Evolutionary conservation across 2,329 filamentous ascomycete species (phyloP).

Genomic region (Exophiala aquamarina): DNA sequence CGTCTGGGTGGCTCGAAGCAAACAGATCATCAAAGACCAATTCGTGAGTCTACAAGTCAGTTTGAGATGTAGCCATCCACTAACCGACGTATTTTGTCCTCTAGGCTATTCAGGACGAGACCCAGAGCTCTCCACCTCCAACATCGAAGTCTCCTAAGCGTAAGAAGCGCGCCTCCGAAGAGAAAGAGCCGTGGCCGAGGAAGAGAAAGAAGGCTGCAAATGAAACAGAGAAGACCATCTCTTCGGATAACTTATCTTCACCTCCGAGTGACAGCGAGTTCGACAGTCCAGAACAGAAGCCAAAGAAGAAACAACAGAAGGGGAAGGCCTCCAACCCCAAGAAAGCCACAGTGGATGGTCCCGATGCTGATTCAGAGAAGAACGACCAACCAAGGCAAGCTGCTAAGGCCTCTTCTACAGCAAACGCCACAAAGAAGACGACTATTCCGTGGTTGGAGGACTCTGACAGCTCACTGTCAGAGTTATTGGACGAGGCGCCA

Average conservation of each 20-base stretch:
- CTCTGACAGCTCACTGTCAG: constrained; percentile 68
- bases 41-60: constrained; percentile 37
- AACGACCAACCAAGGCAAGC: constrained; percentile 2
- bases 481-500: constrained; percentile 73
- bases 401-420: constrained; percentile 2
- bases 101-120: constrained; percentile 37
- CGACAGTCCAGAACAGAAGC: constrained; percentile 11
- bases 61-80: no score
- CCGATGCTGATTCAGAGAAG: no score
- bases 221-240: constrained; percentile 7
- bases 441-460: constrained; percentile 26
- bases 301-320: constrained; percentile 12
- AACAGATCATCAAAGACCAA: constrained; percentile 54
- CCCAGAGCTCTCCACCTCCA: constrained; percentile 11
- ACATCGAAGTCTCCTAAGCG: constrained; percentile 3
- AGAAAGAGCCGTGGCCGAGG: constrained; percentile 14
- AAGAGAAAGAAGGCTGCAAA: constrained; percentile 19
- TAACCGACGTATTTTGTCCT: no score
- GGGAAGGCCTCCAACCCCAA: neutral
- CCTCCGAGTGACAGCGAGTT: constrained; percentile 15
- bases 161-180: constrained; percentile 19
- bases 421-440: constrained; percentile 3
- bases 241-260: constrained; percentile 24
- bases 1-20: constrained; percentile 57
- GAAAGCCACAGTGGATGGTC: no score